phyloP scores from a whole-genome alignment of 805 yeast species.

The Cyberlindnera xylosilytica region DNA sequence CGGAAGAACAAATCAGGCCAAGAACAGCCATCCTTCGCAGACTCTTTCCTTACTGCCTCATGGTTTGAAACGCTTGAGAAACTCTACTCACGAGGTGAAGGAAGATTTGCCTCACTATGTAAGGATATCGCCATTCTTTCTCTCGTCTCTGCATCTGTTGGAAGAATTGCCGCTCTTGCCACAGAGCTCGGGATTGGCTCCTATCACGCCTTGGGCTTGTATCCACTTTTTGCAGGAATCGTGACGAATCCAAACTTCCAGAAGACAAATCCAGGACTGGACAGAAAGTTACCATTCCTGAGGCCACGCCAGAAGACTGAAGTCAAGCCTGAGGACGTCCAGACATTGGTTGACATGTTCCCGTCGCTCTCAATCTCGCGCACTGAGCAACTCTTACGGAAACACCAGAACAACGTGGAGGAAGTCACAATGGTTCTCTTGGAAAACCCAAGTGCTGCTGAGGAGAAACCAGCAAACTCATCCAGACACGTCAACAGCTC shows the following conservation, averaged over 20 bases:
- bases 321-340: conserved; percentile 27
- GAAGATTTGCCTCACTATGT: conserved; percentile 43
- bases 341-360: conserved; percentile 51
- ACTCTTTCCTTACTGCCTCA: conserved; percentile 46
- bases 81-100: conserved; percentile 54
- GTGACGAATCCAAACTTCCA: conserved; percentile 46
- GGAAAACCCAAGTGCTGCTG: conserved; percentile 51
- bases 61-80: conserved; percentile 64
- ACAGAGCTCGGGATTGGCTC: conserved; percentile 44
- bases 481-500: conserved; percentile 19
- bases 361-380: conserved; percentile 54
- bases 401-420: conserved; percentile 52
- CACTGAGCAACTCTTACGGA: conserved; percentile 45
- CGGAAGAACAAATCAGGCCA: conserved; percentile 2
- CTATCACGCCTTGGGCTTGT: conserved; percentile 38
- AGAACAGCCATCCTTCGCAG: conserved; percentile 39
- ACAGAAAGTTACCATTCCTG: conserved; percentile 48
- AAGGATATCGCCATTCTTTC: conserved; percentile 52
- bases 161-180: conserved; percentile 33
- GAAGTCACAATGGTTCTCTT: conserved; percentile 53
- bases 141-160: conserved; percentile 29
- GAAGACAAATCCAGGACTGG: conserved; percentile 48
- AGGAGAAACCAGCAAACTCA: conserved; percentile 19
- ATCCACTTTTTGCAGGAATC: conserved; percentile 56
- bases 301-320: conserved; percentile 7